Evolutionary conservation across 257 asterid species (phyloP), one percentile per base, ranked within the genome.

Genomic region (Paulownia fortunei): DNA sequence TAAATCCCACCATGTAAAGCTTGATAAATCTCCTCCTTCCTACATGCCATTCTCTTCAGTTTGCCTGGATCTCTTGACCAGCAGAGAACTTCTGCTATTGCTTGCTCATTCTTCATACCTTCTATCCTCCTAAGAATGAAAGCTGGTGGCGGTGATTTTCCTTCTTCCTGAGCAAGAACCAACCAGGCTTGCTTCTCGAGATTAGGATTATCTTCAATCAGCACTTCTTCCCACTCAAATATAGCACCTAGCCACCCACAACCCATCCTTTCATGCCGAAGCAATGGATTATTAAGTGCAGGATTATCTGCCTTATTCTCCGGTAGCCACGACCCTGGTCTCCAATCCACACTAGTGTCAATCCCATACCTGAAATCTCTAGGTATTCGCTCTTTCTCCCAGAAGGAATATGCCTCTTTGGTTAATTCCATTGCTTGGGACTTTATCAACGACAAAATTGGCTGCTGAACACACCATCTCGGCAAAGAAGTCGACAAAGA

Each of bases 101-200:
- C 99, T 74, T 96, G 99, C 89, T 96, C 99, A 6, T 87, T 96
- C 76, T 96, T 96, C 99, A 96, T 96, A 30, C 99, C 99, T 80
- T 91, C 96, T 2, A 96, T 83, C 72, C 99, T 84, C 27, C 85
- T 80, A 41, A 96, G 93, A 79, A 96, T 76, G 82, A 92, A 92
- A 32, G 92, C 86, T 0, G 94, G 94, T 2, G 98, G 99, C 0
- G 96, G 93, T 0, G 94, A 85, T 84, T 89, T 90, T 24, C 97
- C 97, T 81, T 90, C 98, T 82, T 95, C 97, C 69, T 86, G 85
- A 4, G 97, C 79, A 56, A 95, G 96, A 75, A 84, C 83, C 78
- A 95, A 73, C 99, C 99, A 95, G 5, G 99, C 93, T 75, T 95
- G 97, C 72, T 85, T 90, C 87, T 95, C 98, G 18, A 89, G 89